Percentiles rank a stretch among this genome's conserved stretches.
phyloP scores from a whole-genome alignment of 1,284 basidiomycete species.

The Puccinia hordei region DNA sequence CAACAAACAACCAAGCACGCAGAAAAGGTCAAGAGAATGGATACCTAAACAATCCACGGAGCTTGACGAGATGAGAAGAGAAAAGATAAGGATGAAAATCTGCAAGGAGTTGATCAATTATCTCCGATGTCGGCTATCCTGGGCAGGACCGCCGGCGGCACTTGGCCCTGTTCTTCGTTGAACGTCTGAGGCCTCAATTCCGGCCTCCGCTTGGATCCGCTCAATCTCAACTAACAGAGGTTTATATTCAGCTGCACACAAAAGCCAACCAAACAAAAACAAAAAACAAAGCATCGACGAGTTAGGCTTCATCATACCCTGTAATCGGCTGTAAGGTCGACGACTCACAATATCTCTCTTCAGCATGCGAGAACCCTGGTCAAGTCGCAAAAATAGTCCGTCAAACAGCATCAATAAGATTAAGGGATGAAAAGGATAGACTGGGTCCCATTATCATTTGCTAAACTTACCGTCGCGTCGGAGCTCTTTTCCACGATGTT shows the following conservation, averaged over 20 bases:
- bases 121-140: conserved; percentile 57
- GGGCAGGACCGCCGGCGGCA: conserved; percentile 52
- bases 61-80: neutral
- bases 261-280: neutral
- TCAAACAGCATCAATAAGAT: conserved; percentile 7
- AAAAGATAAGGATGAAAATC: neutral
- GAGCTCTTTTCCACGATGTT: conserved; percentile 76
- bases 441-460: neutral
- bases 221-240: conserved; percentile 79
- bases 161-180: conserved; percentile 61
- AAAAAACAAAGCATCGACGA: neutral
- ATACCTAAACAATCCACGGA: neutral
- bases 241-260: conserved; percentile 65
- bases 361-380: conserved; percentile 69
- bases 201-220: conserved; percentile 79
- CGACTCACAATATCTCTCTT: conserved; percentile 67
- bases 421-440: neutral
- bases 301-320: neutral
- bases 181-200: conserved; percentile 81
- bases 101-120: conserved; percentile 50
- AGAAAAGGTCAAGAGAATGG: neutral
- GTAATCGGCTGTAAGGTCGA: neutral
- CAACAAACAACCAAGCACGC: neutral
- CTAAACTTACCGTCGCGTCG: conserved; percentile 66
- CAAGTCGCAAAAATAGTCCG: neutral